These are phyloP conservation scores for Trichoderma sp. DNA, from an alignment of 2,329 filamentous ascomycete genomes.

Conservation along the genomic window DNA sequence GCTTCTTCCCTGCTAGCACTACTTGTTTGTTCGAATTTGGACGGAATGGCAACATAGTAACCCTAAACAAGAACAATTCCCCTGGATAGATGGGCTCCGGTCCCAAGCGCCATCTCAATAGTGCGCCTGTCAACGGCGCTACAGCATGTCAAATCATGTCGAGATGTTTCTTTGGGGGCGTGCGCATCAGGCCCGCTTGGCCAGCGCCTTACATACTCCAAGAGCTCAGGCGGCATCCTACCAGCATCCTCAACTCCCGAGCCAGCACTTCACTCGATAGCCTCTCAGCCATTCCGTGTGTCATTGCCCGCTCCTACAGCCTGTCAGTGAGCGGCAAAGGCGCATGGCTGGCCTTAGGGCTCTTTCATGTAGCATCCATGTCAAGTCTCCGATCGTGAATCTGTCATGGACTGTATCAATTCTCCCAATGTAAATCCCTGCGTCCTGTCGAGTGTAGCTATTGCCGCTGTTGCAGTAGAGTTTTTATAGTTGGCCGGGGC, in stretches of 20 bases:
- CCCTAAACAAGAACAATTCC: neutral
- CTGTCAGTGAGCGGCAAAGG: neutral
- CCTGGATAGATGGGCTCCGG: neutral
- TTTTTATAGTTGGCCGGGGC: neutral
- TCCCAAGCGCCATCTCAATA: slow-evolving; percentile 1
- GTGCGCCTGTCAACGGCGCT: neutral
- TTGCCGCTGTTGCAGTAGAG: neutral
- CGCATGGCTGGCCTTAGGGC: neutral
- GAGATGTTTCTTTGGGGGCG: slow-evolving; percentile 2
- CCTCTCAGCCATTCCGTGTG: neutral
- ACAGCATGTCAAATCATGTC: neutral
- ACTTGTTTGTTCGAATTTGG: neutral
- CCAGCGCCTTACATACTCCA: neutral
- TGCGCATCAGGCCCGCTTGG: neutral
- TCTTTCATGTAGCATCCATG: neutral
- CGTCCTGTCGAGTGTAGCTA: neutral
- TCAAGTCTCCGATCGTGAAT: slow-evolving; percentile 5
- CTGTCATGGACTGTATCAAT: neutral
- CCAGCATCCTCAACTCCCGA: neutral
- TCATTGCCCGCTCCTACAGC: neutral
- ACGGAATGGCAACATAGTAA: neutral
- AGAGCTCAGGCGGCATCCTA: neutral
- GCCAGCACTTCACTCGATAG: neutral
- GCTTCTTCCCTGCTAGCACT: neutral
- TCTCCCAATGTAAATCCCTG: neutral